Percentiles rank a stretch among this genome's conserved stretches.
Evolutionary conservation across 495 filamentous ascomycete genomes (phyloP).

Genomic region (Talaromyces proteolyticus): DNA sequence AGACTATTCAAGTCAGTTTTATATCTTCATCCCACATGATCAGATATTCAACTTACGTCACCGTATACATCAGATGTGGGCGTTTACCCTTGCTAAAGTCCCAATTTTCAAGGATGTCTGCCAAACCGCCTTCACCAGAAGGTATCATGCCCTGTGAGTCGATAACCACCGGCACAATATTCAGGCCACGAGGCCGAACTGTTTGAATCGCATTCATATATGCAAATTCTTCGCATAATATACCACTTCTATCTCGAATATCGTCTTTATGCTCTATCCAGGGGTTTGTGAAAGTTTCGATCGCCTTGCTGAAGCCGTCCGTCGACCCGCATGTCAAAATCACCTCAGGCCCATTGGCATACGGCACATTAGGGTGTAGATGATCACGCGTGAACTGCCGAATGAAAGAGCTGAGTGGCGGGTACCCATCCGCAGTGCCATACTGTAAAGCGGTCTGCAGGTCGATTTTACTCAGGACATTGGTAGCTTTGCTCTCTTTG

Average conservation of each 20-base stretch:
- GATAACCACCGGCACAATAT: slow-evolving; percentile 64
- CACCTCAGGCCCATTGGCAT: slow-evolving; percentile 68
- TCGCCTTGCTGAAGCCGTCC: slow-evolving; percentile 73
- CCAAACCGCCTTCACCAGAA: slow-evolving; percentile 61
- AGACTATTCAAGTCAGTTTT: slow-evolving; percentile 42
- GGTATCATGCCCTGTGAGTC: slow-evolving; percentile 73
- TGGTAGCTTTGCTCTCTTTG: slow-evolving; percentile 47
- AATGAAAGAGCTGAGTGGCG: slow-evolving; percentile 66
- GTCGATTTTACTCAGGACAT: slow-evolving; percentile 66
- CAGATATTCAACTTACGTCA: slow-evolving; percentile 57
- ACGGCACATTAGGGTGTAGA: slow-evolving; percentile 77
- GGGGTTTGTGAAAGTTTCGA: slow-evolving; percentile 65
- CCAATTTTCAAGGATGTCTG: slow-evolving; percentile 78
- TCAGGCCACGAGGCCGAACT: slow-evolving; percentile 60
- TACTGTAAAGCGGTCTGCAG: slow-evolving; percentile 81
- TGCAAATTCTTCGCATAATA: slow-evolving; percentile 72
- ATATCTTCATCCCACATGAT: background rate
- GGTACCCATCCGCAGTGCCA: slow-evolving; percentile 70
- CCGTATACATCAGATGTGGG: slow-evolving; percentile 84
- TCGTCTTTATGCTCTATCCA: slow-evolving; percentile 66
- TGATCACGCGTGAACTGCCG: slow-evolving; percentile 69
- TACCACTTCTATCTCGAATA: slow-evolving; percentile 58
- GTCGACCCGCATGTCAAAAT: slow-evolving; percentile 74
- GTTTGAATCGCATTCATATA: slow-evolving; percentile 72
- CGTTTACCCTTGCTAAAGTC: slow-evolving; percentile 63